Percentiles rank a stretch among this genome's conserved stretches.
phyloP scores from a whole-genome alignment of 73 alveolate genomes.

The Paramecium primaurelia region DNA sequence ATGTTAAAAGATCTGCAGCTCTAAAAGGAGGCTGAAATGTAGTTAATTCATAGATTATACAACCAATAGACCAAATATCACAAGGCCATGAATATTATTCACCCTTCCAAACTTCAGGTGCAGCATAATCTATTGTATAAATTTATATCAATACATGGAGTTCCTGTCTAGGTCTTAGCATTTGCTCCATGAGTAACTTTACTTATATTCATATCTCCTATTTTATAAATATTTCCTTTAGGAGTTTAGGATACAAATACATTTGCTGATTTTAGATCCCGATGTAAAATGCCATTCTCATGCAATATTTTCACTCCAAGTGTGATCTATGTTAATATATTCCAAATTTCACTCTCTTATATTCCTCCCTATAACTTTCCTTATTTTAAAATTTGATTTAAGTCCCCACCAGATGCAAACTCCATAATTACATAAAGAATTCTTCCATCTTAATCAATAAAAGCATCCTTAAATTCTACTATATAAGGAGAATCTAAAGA shows the following conservation, averaged over 20 bases:
- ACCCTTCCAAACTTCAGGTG: slow-evolving; percentile 89
- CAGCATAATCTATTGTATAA: slow-evolving; percentile 58
- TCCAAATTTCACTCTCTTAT: slow-evolving; percentile 56
- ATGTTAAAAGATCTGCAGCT: slow-evolving; percentile 56
- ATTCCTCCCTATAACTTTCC: neutral
- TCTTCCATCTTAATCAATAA: slow-evolving; percentile 68
- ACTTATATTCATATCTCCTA: slow-evolving; percentile 84
- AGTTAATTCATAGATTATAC: slow-evolving; percentile 88
- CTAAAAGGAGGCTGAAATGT: slow-evolving; percentile 90
- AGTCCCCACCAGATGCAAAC: slow-evolving; percentile 58
- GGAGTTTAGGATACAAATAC: slow-evolving; percentile 61
- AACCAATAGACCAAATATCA: slow-evolving; percentile 95
- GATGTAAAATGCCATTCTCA: slow-evolving; percentile 44
- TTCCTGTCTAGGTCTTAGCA: slow-evolving; percentile 77
- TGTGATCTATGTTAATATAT: slow-evolving; percentile 8
- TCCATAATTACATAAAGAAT: slow-evolving; percentile 55
- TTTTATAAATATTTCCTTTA: slow-evolving; percentile 59
- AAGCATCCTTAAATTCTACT: slow-evolving; percentile 56
- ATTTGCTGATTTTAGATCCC: slow-evolving; percentile 72
- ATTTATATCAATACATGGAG: slow-evolving; percentile 62
- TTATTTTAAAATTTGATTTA: neutral
- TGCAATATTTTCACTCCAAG: slow-evolving; percentile 57
- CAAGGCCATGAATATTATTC: slow-evolving; percentile 85
- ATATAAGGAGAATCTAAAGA: slow-evolving; percentile 52
- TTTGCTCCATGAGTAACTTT: slow-evolving; percentile 67